These are phyloP conservation scores for Taphrina pruni DNA, from an alignment of 1,139 yeast genomes.

Conservation along the genomic window DNA sequence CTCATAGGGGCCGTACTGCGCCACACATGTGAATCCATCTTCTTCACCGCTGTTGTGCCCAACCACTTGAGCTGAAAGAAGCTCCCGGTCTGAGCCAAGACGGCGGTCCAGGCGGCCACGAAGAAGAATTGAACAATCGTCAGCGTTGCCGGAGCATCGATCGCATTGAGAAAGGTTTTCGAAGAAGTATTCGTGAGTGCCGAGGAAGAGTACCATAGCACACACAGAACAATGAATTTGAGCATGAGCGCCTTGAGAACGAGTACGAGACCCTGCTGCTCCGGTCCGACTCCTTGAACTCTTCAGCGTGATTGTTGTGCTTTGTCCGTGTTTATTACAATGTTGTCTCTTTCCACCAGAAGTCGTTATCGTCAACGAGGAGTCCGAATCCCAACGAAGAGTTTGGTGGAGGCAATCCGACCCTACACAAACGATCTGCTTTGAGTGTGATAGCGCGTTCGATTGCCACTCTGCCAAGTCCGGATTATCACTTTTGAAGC, in stretches of 20 bases:
- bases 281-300: no score
- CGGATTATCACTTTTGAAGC: not conserved
- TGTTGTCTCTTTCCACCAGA: not conserved
- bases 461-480: not conserved
- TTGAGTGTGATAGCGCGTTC: no score
- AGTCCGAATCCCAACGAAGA: no score
- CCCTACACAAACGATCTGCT: no score
- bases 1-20: conserved; percentile 87
- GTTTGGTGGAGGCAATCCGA: no score
- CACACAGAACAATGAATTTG: conserved; percentile 59
- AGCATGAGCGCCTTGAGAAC: conserved; percentile 4
- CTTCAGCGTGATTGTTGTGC: not conserved
- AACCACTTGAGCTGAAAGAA: conserved; percentile 53
- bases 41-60: conserved; percentile 56
- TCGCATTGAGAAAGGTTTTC: conserved; percentile 70
- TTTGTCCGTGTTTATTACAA: not conserved
- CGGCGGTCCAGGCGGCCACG: conserved; percentile 58
- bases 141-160: conserved; percentile 79
- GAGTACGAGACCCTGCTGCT: no score
- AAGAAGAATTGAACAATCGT: conserved; percentile 83
- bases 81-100: conserved; percentile 48
- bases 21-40: conserved; percentile 53
- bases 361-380: no score
- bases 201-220: conserved; percentile 79
- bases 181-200: conserved; percentile 82